phyloP scores from a whole-genome alignment of 305 asterid genomes.

The Rubia peregrina region DNA sequence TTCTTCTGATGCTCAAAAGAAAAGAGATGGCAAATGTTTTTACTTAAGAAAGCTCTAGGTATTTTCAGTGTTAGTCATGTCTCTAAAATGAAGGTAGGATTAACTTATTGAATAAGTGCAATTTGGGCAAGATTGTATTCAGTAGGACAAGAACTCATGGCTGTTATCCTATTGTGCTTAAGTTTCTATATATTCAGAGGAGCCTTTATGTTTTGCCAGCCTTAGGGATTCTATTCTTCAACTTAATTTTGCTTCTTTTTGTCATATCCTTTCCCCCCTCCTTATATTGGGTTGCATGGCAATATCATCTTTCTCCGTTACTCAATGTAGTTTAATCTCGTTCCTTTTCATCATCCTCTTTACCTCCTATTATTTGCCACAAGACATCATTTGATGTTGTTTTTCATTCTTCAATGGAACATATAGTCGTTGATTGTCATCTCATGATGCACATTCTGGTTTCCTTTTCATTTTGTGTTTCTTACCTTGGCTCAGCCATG shows the following conservation, averaged over 20 bases:
- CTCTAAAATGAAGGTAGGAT: background rate
- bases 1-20: background rate
- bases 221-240: background rate
- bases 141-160: background rate
- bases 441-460: background rate
- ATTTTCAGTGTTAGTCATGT: background rate
- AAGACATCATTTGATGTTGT: background rate
- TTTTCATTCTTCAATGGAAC: background rate
- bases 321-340: background rate
- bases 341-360: background rate
- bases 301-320: background rate
- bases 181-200: background rate
- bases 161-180: background rate
- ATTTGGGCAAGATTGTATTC: background rate
- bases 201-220: background rate
- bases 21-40: background rate
- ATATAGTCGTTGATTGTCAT: background rate
- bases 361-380: background rate
- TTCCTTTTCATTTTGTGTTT: background rate
- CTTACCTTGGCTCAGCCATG: background rate
- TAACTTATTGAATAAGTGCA: background rate
- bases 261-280: background rate
- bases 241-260: background rate
- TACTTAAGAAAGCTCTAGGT: background rate
- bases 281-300: background rate